Evolutionary conservation across 2,329 filamentous ascomycete genomes (phyloP).

Genomic region (Coleophoma crateriformis): DNA sequence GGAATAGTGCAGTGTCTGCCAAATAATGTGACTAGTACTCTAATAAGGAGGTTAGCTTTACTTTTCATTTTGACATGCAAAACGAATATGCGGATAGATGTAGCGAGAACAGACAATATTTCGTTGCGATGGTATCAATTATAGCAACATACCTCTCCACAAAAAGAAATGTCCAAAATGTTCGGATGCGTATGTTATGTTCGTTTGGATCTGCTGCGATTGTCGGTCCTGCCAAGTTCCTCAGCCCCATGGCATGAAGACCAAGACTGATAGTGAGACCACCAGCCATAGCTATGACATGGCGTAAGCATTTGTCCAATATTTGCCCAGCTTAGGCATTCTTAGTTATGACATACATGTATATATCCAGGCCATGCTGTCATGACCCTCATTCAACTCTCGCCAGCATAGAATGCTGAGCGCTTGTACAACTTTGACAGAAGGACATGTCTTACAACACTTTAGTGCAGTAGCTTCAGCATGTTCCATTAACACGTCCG

Average conservation of each 20-base stretch:
- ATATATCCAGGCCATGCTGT: constrained; percentile 1
- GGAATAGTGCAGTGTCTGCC: constrained; percentile 3
- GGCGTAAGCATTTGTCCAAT: background rate
- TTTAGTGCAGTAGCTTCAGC: background rate
- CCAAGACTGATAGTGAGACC: background rate
- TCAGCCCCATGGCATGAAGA: background rate
- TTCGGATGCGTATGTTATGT: background rate
- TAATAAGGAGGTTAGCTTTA: background rate
- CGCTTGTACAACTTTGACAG: background rate
- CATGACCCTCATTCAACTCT: background rate
- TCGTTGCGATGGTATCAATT: background rate
- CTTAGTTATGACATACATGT: background rate
- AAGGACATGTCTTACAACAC: background rate
- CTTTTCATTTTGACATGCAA: no score
- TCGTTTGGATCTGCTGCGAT: background rate
- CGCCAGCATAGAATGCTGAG: background rate
- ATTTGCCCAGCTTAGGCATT: background rate
- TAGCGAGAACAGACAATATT: background rate
- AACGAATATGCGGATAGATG: no score
- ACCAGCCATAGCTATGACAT: background rate
- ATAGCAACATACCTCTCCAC: background rate
- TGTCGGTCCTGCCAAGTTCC: background rate
- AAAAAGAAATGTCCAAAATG: constrained; percentile 4
- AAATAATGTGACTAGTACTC: constrained; percentile 3
- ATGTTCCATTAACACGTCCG: background rate